phyloP scores from a whole-genome alignment of 352 stramenopile genomes.

The Phytopythium oedochilum region DNA sequence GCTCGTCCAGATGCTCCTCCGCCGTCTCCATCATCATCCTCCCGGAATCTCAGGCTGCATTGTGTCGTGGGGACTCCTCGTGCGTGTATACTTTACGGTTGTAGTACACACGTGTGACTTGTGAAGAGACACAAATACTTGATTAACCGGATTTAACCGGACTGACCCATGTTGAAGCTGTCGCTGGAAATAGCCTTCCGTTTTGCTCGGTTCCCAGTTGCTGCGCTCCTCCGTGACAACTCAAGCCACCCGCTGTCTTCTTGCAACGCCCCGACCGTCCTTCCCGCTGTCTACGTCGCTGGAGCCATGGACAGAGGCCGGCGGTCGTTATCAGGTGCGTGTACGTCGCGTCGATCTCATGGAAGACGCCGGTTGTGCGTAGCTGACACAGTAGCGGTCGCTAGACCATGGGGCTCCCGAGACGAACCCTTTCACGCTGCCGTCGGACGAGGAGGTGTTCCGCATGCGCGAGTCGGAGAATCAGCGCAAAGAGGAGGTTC shows the following conservation, averaged over 20 bases:
- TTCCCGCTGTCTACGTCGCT: background rate
- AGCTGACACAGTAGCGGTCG: background rate
- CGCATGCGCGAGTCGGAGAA: conserved; percentile 90
- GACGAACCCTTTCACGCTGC: conserved; percentile 90
- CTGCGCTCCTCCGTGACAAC: background rate
- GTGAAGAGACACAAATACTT: too few relatives aligned
- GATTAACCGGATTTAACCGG: background rate
- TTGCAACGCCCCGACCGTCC: background rate
- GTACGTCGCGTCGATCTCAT: background rate
- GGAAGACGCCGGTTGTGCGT: too few relatives aligned
- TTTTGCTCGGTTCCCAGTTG: background rate
- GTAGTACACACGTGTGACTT: too few relatives aligned
- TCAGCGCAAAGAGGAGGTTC: conserved; percentile 73
- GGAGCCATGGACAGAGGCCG: conserved; percentile 17
- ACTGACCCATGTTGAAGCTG: background rate
- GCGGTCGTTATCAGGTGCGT: background rate
- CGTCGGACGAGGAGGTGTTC: conserved; percentile 93
- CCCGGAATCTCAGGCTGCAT: too few relatives aligned
- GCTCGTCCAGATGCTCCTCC: conserved; percentile 17
- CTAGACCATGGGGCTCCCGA: conserved; percentile 39
- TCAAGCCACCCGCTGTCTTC: background rate
- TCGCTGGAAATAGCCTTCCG: background rate
- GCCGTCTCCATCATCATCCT: conserved; percentile 20
- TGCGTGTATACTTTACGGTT: background rate
- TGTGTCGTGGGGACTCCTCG: too few relatives aligned